Conservation (phyloP, 331 rosid species). For the Arachis monticola region DNA sequence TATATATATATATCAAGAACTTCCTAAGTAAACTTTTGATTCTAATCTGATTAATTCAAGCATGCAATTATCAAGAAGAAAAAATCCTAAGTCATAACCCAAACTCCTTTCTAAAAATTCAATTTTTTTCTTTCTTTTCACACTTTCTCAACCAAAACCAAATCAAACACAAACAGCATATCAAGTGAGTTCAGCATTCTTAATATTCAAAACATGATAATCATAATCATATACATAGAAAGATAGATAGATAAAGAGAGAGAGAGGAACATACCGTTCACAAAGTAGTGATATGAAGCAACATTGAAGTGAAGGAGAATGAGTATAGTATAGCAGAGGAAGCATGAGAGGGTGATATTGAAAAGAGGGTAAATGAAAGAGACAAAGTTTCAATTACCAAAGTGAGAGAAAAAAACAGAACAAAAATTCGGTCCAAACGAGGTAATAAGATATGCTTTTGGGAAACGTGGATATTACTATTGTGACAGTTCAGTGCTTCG, state of each 20-base stretch:
- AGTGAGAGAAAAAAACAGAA: neutral
- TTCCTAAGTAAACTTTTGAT: neutral
- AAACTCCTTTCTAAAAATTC: neutral
- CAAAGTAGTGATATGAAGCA: constrained; percentile 14
- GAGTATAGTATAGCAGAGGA: constrained; percentile 10
- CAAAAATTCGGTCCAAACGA: constrained; percentile 51
- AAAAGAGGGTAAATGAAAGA: neutral
- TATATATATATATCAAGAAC: neutral
- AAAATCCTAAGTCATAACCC: neutral
- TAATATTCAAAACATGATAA: neutral
- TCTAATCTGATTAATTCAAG: neutral
- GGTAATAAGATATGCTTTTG: constrained; percentile 38
- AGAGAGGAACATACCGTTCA: constrained; percentile 41
- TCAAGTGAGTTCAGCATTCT: neutral
- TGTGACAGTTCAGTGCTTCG: constrained; percentile 6
- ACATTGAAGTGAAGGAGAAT: constrained; percentile 40
- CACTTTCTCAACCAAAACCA: constrained; percentile 15
- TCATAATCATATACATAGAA: neutral
- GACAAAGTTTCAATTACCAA: constrained; percentile 17
- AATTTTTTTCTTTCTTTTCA: neutral
- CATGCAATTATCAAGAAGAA: neutral
- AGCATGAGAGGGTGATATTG: neutral
- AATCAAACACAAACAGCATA: neutral
- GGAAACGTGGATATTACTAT: constrained; percentile 35
- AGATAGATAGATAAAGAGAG: constrained; percentile 12